A percentile compares a stretch with the other conserved stretches of the same genome.
These are phyloP conservation scores for Wickerhamomyces sydowiorum DNA, from an alignment of 805 yeast genomes.

Conservation along the genomic window DNA sequence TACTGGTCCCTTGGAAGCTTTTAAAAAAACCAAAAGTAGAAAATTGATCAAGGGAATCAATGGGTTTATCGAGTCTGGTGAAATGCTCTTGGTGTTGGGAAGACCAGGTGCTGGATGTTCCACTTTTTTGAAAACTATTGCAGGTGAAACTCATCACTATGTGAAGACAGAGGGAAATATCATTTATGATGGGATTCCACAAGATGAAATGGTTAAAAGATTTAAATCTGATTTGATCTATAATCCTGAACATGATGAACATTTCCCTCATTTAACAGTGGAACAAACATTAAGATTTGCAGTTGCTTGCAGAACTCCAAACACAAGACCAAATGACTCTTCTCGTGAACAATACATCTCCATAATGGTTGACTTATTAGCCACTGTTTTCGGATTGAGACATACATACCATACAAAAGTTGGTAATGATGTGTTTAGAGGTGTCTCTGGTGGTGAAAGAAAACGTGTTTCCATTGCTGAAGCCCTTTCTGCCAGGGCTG, in stretches of 20 bases:
- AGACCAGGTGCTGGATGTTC: constrained; percentile 81
- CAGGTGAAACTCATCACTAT: constrained; percentile 45
- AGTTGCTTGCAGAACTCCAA: constrained; percentile 61
- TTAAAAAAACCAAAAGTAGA: constrained; percentile 3
- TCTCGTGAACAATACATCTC: constrained; percentile 41
- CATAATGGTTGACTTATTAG: constrained; percentile 38
- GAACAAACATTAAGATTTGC: constrained; percentile 69
- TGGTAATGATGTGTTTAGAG: constrained; percentile 55
- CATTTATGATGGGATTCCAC: constrained; percentile 55
- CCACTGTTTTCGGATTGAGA: constrained; percentile 50
- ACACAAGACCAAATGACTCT: constrained; percentile 40
- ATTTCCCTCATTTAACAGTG: constrained; percentile 72
- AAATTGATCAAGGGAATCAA: constrained; percentile 16
- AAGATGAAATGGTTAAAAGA: constrained; percentile 49
- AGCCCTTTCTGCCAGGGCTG: constrained; percentile 57
- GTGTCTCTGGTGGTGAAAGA: constrained; percentile 82
- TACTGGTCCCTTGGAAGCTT: constrained; percentile 1
- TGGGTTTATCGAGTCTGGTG: constrained; percentile 49
- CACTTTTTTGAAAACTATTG: constrained; percentile 56
- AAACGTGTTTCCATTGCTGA: constrained; percentile 84
- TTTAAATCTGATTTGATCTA: constrained; percentile 53
- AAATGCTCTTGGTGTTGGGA: constrained; percentile 60
- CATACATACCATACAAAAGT: constrained; percentile 58
- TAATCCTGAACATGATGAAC: constrained; percentile 60
- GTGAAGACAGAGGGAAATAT: constrained; percentile 47